phyloP scores from a whole-genome alignment of 2,329 filamentous ascomycete genomes.

The Elsinoe perseae region DNA sequence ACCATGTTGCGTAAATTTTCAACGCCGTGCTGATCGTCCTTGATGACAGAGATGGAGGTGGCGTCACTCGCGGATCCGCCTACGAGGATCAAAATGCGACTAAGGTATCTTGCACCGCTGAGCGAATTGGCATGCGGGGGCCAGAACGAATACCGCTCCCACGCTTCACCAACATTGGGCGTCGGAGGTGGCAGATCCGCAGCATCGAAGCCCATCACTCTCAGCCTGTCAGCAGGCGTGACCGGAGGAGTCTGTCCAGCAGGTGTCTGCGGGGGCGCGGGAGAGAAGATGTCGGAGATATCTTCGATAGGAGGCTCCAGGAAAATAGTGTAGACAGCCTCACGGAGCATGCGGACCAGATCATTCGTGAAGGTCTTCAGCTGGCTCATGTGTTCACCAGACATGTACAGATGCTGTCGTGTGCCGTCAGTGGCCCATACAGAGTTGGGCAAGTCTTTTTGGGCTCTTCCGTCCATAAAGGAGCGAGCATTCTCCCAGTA shows the following conservation, averaged over 20 bases:
- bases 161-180: slow-evolving; percentile 65
- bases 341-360: slow-evolving; percentile 73
- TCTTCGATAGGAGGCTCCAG: slow-evolving; percentile 83
- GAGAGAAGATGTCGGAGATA: slow-evolving; percentile 78
- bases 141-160: slow-evolving; percentile 96
- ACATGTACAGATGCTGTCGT: slow-evolving; percentile 69
- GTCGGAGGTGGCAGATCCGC: slow-evolving; percentile 71
- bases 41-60: slow-evolving; percentile 63
- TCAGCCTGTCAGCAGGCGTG: slow-evolving; percentile 55
- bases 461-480: slow-evolving; percentile 80
- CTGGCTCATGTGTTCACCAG: slow-evolving; percentile 59
- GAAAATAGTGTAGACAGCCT: slow-evolving; percentile 75
- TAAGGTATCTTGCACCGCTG: slow-evolving; percentile 83
- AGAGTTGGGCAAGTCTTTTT: slow-evolving; percentile 60
- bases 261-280: slow-evolving; percentile 64
- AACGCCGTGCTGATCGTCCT: slow-evolving; percentile 47
- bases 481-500: slow-evolving; percentile 90
- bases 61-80: slow-evolving; percentile 84
- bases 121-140: slow-evolving; percentile 86
- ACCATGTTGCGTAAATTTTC: slow-evolving; percentile 73
- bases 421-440: slow-evolving; percentile 57
- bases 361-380: slow-evolving; percentile 73
- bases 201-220: slow-evolving; percentile 67
- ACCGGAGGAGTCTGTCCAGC: slow-evolving; percentile 40
- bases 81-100: slow-evolving; percentile 71